Evolutionary conservation across 176 grass and related monocot genomes (phyloP), one percentile per base, ranked within the genome.

Genomic region (Eragrostis curvula): DNA sequence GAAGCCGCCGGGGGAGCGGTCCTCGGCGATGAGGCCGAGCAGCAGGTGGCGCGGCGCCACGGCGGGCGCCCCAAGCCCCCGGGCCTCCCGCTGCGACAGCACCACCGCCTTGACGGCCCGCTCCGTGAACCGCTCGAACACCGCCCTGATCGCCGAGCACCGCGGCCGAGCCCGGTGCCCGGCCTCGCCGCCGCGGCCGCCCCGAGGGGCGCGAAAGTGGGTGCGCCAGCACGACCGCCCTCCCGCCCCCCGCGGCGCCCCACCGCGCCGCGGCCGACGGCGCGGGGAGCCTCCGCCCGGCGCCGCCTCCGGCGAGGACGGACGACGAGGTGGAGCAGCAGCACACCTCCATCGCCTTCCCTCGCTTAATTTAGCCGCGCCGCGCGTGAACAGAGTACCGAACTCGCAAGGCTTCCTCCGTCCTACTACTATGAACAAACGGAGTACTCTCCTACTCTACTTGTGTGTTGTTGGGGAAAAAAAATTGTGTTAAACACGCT

Each of bases 91-190:
- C 84, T 93, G 96, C 15, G 96, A 93, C 41, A 91, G 90, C 78
- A 93, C 88, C 16, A 95, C 90, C 8, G 88, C 90, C 71, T 91
- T 89, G 47, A 95, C 86, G 63, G 96, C 90, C 49, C 90, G 81
- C 92, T 95, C 90, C 55, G 90, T 93, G 90, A 98, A 98, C 20
- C 92, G 81, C 84, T 98, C 92, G 82, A 95, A 93, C 8, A 95
- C 90, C 18, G 96, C 96, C 79, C 27, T 83, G 66, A 88, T 46
- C 6, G 59, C 69, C 17, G 17, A 66, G 21, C 23, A 66, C 71
- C 29, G 80, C 23, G 56, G 49, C 74, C 75, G 45, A n/a, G 15
- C 71, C 2, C 70, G 53, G 1, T 28, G 70, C 58, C 23, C 41
- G 77, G 1, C 36, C 12, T 51, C 32, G 36, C 9, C 9, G 28